Evolutionary conservation across 139 green algal species (phyloP).

Genomic region (Chlorella sp.): DNA sequence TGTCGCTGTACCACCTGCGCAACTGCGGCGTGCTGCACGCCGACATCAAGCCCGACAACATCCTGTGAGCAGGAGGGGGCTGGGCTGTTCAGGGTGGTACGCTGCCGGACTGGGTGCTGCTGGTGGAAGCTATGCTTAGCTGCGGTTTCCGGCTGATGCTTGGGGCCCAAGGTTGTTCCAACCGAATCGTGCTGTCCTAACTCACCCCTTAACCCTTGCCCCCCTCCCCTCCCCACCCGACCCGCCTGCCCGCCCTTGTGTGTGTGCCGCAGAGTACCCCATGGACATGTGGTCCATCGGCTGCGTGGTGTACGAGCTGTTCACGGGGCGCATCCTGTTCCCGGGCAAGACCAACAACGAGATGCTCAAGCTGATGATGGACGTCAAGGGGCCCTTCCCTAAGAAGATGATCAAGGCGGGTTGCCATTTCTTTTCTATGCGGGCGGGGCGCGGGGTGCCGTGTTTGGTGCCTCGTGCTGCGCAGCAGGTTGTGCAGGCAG

Average conservation of each 20-base stretch:
- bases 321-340: slow-evolving; percentile 97
- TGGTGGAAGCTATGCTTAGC: not conserved
- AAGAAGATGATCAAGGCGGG: slow-evolving; percentile 87
- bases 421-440: not conserved
- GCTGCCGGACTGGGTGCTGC: not conserved
- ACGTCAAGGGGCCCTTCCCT: slow-evolving; percentile 95
- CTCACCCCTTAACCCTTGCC: not conserved
- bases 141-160: not conserved
- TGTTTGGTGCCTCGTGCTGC: too few relatives aligned
- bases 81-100: not conserved
- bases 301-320: slow-evolving; percentile 97
- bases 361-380: slow-evolving; percentile 97
- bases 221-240: not conserved
- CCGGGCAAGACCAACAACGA: slow-evolving; percentile 97
- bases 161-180: not conserved
- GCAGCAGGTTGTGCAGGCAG: too few relatives aligned
- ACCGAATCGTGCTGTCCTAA: not conserved
- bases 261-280: slow-evolving; percentile 82
- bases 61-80: slow-evolving; percentile 62
- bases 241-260: too few relatives aligned
- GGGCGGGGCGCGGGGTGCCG: not conserved
- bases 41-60: slow-evolving; percentile 99
- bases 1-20: slow-evolving; percentile 87
- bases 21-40: slow-evolving; percentile 93
- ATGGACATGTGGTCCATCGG: slow-evolving; percentile 98